Conservation (phyloP, 768 basidiomycete species). For the Panaeolus cyanescens region DNA sequence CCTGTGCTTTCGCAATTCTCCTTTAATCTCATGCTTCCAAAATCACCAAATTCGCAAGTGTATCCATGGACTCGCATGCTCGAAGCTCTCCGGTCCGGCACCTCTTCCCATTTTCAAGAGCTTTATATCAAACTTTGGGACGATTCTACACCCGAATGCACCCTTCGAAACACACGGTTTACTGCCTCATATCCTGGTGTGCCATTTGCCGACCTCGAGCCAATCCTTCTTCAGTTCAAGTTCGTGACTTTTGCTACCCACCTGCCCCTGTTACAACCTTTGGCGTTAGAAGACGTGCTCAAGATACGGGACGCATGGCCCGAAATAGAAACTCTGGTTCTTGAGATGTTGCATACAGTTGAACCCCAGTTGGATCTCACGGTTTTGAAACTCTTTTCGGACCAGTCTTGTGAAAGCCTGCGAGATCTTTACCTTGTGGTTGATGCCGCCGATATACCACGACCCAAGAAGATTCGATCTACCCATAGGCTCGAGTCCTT, state of each 20-base stretch:
- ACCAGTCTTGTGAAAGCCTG: not conserved
- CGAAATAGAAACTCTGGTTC: not conserved
- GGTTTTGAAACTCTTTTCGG: not conserved
- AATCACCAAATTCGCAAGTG: not conserved
- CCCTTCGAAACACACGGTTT: not conserved
- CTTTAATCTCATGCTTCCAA: not conserved
- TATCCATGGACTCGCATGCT: not conserved
- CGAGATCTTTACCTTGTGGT: not conserved
- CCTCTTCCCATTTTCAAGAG: not conserved
- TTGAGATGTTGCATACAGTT: not conserved
- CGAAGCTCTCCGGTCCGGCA: not conserved
- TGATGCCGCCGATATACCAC: not conserved
- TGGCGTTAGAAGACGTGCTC: not conserved
- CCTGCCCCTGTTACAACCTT: not conserved
- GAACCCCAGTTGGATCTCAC: not conserved
- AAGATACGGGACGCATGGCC: not conserved
- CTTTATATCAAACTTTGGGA: not conserved
- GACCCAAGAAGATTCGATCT: not conserved
- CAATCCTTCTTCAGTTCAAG: not conserved
- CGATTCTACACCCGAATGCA: not conserved
- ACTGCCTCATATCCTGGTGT: not conserved
- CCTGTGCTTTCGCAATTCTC: not conserved
- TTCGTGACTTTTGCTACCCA: not conserved
- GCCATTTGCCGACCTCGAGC: not conserved
- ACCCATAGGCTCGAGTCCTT: not conserved